phyloP scores from a whole-genome alignment of 345 rosid species.

The Pelargonium nanum region DNA sequence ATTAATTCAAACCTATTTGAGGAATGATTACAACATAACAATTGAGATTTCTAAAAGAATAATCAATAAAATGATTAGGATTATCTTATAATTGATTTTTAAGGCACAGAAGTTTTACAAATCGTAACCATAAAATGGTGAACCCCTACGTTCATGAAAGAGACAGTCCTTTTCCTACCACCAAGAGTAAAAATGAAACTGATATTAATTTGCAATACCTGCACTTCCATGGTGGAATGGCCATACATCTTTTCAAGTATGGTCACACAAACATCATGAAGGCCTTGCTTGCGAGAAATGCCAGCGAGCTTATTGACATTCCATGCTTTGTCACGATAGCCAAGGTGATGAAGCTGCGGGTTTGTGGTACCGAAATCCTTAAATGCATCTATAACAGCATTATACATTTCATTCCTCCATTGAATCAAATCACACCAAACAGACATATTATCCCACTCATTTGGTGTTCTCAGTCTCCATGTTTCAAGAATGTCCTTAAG shows the following conservation, averaged over 20 bases:
- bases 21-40: background rate
- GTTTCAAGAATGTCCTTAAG: slow-evolving; percentile 96
- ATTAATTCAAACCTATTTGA: background rate
- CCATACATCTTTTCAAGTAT: slow-evolving; percentile 97
- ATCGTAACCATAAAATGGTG: background rate
- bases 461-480: slow-evolving; percentile 96
- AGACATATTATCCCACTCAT: slow-evolving; percentile 97
- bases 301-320: slow-evolving; percentile 96
- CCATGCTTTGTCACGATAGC: slow-evolving; percentile 98
- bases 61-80: background rate
- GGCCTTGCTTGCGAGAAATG: slow-evolving; percentile 95
- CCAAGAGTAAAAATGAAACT: background rate
- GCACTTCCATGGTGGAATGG: slow-evolving; percentile 97
- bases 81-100: too few species aligned
- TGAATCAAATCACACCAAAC: slow-evolving; percentile 95
- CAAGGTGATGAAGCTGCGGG: slow-evolving; percentile 89
- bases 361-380: slow-evolving; percentile 66
- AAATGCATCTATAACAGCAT: slow-evolving; percentile 84
- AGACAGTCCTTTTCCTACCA: background rate
- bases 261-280: slow-evolving; percentile 81
- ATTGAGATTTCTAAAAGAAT: background rate
- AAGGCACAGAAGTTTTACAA: too few species aligned
- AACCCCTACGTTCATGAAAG: background rate
- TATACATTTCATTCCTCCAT: slow-evolving; percentile 98
- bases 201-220: slow-evolving; percentile 37